Evolutionary conservation across 176 grass and related monocot genomes (phyloP).

Genomic region (Aegilops tauschii): DNA sequence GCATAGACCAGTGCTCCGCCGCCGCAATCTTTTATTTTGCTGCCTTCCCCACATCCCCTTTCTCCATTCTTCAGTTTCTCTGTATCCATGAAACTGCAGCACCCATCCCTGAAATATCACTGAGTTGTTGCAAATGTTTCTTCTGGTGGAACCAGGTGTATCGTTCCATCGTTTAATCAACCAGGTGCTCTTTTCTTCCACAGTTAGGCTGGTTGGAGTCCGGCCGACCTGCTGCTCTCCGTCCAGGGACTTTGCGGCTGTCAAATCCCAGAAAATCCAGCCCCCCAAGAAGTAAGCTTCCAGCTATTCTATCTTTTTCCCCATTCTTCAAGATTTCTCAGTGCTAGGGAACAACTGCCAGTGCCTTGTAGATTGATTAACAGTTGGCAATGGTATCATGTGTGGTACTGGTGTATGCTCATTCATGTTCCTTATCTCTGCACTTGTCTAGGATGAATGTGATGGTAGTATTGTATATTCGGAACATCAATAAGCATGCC

Average conservation of each 20-base stretch:
- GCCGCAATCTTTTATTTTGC: not conserved
- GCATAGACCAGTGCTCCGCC: not conserved
- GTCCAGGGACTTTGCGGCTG: slow-evolving; percentile 32
- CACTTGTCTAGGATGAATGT: not conserved
- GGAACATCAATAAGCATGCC: not conserved
- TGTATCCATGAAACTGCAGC: not conserved
- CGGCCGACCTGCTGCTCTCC: slow-evolving; percentile 18
- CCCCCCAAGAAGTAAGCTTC: slow-evolving; percentile 68
- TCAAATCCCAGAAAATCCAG: slow-evolving; percentile 60
- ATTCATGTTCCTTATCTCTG: not conserved
- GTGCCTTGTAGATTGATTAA: not conserved
- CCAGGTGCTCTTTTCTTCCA: not conserved
- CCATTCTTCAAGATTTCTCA: not conserved
- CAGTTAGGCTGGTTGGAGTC: slow-evolving; percentile 42
- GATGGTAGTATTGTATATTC: not conserved
- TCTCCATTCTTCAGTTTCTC: not conserved
- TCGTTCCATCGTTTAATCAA: not conserved
- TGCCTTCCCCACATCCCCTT: not conserved
- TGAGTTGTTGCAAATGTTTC: not conserved
- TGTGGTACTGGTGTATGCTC: not conserved
- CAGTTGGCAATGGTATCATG: not conserved
- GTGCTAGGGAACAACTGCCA: not conserved
- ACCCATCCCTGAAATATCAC: not conserved
- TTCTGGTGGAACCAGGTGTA: not conserved
- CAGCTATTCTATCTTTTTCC: too few species aligned